phyloP scores from a whole-genome alignment of 2,329 filamentous ascomycete genomes.

The Calonectria leucothoes region DNA sequence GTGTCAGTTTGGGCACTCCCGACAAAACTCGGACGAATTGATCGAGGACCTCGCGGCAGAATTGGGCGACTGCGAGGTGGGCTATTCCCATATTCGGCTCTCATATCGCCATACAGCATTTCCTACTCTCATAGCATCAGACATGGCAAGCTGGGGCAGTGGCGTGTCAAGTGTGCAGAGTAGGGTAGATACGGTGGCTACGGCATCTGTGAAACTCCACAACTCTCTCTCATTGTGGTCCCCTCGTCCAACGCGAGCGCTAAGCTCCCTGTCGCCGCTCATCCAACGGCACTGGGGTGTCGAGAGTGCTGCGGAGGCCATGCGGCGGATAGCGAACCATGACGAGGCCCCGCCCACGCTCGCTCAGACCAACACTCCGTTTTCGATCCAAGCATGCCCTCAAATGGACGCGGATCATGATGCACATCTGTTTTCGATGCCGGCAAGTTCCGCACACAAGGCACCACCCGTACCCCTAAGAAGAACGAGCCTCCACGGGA shows the following conservation, averaged over 20 bases:
- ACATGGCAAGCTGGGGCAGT: constrained; percentile 42
- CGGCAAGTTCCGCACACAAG: constrained; percentile 9
- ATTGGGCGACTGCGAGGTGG: constrained; percentile 59
- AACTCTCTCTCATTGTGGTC: constrained; percentile 65
- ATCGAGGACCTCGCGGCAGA: constrained; percentile 70
- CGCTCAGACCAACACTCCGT: not conserved
- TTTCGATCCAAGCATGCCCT: not conserved
- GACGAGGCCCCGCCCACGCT: constrained; percentile 20
- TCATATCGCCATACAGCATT: constrained; percentile 70
- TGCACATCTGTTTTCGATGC: not conserved
- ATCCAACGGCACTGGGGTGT: constrained; percentile 62
- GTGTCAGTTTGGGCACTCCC: constrained; percentile 42
- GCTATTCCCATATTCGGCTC: constrained; percentile 64
- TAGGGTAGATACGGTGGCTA: constrained; percentile 63
- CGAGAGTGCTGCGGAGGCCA: constrained; percentile 55
- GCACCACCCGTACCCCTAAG: constrained; percentile 33
- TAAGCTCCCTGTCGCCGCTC: constrained; percentile 56
- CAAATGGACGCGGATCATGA: constrained; percentile 4
- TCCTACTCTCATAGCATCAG: constrained; percentile 45
- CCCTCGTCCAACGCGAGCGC: constrained; percentile 50
- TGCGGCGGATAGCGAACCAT: constrained; percentile 46
- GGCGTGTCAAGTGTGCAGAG: constrained; percentile 57
- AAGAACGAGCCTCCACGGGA: constrained; percentile 35
- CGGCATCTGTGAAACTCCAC: constrained; percentile 61
- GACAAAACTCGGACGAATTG: constrained; percentile 63